A percentile compares a stretch with the other conserved stretches of the same genome.
phyloP scores from a whole-genome alignment of 2,329 filamentous ascomycete genomes.

The Clarireedia hainanense region DNA sequence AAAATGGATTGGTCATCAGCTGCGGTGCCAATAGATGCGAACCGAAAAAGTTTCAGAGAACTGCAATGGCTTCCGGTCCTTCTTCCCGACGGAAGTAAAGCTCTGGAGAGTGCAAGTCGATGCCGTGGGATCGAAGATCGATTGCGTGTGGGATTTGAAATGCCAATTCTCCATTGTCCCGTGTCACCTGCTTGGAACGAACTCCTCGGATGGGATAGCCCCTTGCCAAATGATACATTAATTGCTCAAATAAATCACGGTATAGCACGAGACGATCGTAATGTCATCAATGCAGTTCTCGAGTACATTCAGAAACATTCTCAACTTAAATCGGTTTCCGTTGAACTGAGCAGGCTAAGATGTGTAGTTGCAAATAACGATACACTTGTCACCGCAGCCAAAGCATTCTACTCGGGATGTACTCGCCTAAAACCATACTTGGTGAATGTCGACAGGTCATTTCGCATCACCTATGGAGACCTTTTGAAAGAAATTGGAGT shows the following conservation, averaged over 20 bases:
- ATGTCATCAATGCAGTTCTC: constrained; percentile 17
- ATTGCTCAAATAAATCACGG: constrained; percentile 17
- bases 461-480: constrained; percentile 15
- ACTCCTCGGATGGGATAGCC: constrained; percentile 17
- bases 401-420: constrained; percentile 16
- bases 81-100: neutral
- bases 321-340: neutral
- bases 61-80: constrained; percentile 18
- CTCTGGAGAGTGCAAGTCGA: constrained; percentile 11
- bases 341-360: constrained; percentile 8
- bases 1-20: constrained; percentile 9
- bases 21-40: neutral
- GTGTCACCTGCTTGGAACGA: constrained; percentile 13
- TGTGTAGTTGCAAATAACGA: constrained; percentile 13
- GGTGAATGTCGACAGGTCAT: constrained; percentile 18
- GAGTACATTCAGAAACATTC: constrained; percentile 11
- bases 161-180: constrained; percentile 11
- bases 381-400: constrained; percentile 11
- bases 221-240: constrained; percentile 12
- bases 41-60: constrained; percentile 2
- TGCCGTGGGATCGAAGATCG: constrained; percentile 15
- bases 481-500: constrained; percentile 19
- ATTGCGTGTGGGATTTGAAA: constrained; percentile 13
- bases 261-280: constrained; percentile 5
- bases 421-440: constrained; percentile 18